Percentiles rank a stretch among this genome's conserved stretches.
These are phyloP conservation scores for Nidularia sp. DNA, from an alignment of 768 basidiomycete species.

Conservation along the genomic window DNA sequence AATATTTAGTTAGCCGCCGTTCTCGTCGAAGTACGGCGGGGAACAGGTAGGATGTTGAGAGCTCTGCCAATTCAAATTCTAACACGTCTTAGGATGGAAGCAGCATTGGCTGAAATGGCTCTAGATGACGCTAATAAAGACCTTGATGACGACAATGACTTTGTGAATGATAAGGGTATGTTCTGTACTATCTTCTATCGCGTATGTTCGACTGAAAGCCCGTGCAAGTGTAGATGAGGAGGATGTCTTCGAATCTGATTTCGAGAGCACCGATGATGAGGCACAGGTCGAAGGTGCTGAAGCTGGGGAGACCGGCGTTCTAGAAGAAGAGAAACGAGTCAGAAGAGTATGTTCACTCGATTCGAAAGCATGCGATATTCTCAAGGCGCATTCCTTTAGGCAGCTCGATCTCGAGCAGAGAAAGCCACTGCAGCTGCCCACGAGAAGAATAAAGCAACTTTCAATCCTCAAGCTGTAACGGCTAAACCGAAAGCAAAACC, in stretches of 20 bases:
- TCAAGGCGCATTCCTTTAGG: conserved; percentile 29
- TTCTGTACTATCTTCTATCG: background rate
- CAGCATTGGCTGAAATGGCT: conserved; percentile 69
- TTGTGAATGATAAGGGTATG: conserved; percentile 59
- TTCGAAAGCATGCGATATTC: background rate
- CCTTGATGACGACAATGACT: conserved; percentile 72
- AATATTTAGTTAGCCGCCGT: conserved; percentile 52
- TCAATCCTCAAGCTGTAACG: conserved; percentile 47
- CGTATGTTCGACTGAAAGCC: conserved; percentile 7
- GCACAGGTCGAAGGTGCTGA: conserved; percentile 50
- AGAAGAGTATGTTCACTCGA: conserved; percentile 35
- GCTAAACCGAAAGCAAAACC: conserved; percentile 18
- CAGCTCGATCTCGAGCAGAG: conserved; percentile 51
- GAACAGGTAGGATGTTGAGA: conserved; percentile 50
- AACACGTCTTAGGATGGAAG: conserved; percentile 57
- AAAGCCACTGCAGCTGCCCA: conserved; percentile 65
- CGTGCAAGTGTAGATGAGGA: conserved; percentile 57
- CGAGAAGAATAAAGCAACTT: conserved; percentile 60
- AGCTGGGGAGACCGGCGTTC: conserved; percentile 50
- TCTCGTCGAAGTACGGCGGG: conserved; percentile 73
- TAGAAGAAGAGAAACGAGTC: conserved; percentile 55
- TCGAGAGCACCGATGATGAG: conserved; percentile 81
- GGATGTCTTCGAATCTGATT: conserved; percentile 80
- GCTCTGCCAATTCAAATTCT: background rate
- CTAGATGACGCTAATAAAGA: conserved; percentile 54